A percentile compares a stretch with the other conserved stretches of the same genome.
phyloP scores from a whole-genome alignment of 116 monocot species.

The Iris pallida region DNA sequence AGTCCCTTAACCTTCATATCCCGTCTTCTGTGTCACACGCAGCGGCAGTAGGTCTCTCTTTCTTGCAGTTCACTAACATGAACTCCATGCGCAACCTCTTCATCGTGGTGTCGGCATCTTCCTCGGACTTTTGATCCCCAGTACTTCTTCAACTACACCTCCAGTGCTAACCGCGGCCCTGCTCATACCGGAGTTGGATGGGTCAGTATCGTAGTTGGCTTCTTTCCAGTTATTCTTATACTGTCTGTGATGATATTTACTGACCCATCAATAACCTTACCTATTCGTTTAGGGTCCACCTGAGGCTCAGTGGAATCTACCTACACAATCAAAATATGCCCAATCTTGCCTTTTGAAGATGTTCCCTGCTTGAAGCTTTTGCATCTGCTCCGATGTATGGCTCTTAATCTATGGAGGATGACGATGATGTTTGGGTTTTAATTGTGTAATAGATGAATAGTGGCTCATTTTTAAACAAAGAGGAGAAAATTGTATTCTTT shows the following conservation, averaged over 20 bases:
- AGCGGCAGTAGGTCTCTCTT: conserved; percentile 93
- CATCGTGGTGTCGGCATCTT: conserved; percentile 82
- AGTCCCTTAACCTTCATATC: background rate
- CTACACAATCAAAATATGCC: no score
- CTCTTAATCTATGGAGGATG: no score
- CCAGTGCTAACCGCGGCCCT: conserved; percentile 54
- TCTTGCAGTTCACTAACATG: conserved; percentile 99
- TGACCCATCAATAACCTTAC: background rate
- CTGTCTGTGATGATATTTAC: background rate
- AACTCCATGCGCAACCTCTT: conserved; percentile 96
- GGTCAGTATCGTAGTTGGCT: conserved; percentile 25
- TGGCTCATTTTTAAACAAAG: no score
- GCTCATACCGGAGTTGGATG: conserved; percentile 80
- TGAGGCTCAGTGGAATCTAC: no score
- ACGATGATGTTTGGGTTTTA: no score
- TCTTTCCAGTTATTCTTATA: background rate
- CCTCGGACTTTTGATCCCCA: conserved; percentile 89
- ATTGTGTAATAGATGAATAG: no score
- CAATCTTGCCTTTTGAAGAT: no score
- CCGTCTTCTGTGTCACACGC: conserved; percentile 11
- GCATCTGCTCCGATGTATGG: no score
- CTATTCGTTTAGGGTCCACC: no score
- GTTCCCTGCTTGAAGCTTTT: no score
- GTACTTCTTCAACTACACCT: conserved; percentile 74
- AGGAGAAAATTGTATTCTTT: no score